Conservation (phyloP, 257 asterid genomes). For the Voacanga thouarsii region DNA sequence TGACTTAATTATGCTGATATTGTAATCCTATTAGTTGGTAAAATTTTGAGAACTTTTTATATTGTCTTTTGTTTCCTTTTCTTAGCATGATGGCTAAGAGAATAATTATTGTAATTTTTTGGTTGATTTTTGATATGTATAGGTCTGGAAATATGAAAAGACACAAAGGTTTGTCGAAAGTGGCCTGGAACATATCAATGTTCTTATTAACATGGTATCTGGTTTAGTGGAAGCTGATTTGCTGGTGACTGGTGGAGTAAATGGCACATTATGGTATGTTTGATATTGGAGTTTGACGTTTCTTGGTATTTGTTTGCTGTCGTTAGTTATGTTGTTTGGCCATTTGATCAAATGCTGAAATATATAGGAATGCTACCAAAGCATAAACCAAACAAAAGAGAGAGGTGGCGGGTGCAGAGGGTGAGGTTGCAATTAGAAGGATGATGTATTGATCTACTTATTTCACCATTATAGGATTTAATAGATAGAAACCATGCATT, state of each 20-base stretch:
- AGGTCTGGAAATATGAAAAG: conserved; percentile 66
- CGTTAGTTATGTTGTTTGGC: neutral
- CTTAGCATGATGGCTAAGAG: neutral
- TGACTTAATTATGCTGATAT: neutral
- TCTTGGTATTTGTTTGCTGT: neutral
- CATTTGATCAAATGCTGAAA: neutral
- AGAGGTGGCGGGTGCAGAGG: neutral
- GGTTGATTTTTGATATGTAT: conserved; percentile 10
- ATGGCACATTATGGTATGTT: conserved; percentile 56
- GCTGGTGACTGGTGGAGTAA: conserved; percentile 52
- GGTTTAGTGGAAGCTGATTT: conserved; percentile 55
- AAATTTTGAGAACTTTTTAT: neutral
- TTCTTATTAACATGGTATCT: conserved; percentile 44
- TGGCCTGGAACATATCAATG: conserved; percentile 53
- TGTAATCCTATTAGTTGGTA: neutral
- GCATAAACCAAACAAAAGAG: neutral
- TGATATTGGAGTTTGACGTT: neutral
- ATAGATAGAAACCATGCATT: neutral
- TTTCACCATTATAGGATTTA: neutral
- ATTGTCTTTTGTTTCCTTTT: neutral
- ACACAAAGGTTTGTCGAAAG: conserved; percentile 49
- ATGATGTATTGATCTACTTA: neutral
- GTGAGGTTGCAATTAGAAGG: neutral
- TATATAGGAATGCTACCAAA: neutral
- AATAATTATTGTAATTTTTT: neutral